Conservation (phyloP, 305 asterid species). For the Nicotiana rustica region DNA sequence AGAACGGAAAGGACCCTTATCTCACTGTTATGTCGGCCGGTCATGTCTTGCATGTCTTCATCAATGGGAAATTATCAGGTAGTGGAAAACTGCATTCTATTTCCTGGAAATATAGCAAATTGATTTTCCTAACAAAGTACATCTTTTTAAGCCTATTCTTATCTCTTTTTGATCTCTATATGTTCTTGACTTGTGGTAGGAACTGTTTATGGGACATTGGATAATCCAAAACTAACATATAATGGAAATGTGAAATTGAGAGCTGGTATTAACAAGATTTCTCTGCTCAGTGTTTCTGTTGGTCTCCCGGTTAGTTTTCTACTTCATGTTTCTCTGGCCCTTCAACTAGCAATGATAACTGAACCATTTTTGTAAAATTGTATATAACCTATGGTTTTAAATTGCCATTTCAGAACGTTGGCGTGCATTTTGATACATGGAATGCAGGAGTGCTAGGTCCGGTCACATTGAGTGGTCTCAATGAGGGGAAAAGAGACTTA, state of each 20-base stretch:
- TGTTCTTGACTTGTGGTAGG: slow-evolving; percentile 54
- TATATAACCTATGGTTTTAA: neutral
- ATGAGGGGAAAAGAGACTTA: slow-evolving; percentile 76
- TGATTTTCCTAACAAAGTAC: neutral
- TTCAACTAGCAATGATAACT: neutral
- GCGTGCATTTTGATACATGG: slow-evolving; percentile 79
- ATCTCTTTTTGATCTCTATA: neutral
- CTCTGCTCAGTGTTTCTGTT: slow-evolving; percentile 82
- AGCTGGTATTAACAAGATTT: slow-evolving; percentile 81
- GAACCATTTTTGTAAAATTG: neutral
- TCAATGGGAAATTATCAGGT: slow-evolving; percentile 84
- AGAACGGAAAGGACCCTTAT: slow-evolving; percentile 62
- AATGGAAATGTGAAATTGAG: slow-evolving; percentile 61
- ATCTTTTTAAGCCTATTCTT: neutral
- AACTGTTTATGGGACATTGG: slow-evolving; percentile 65
- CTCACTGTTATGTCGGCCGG: slow-evolving; percentile 93
- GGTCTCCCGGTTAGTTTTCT: slow-evolving; percentile 76
- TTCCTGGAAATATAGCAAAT: neutral
- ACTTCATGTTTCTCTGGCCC: neutral
- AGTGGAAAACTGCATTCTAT: slow-evolving; percentile 4
- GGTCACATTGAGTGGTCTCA: slow-evolving; percentile 68
- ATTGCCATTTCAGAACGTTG: slow-evolving; percentile 66
- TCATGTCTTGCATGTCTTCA: slow-evolving; percentile 82
- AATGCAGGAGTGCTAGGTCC: slow-evolving; percentile 94
- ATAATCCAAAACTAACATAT: slow-evolving; percentile 66